Evolutionary conservation across 2,329 filamentous ascomycete species (phyloP).

Genomic region (Nemania serpens): DNA sequence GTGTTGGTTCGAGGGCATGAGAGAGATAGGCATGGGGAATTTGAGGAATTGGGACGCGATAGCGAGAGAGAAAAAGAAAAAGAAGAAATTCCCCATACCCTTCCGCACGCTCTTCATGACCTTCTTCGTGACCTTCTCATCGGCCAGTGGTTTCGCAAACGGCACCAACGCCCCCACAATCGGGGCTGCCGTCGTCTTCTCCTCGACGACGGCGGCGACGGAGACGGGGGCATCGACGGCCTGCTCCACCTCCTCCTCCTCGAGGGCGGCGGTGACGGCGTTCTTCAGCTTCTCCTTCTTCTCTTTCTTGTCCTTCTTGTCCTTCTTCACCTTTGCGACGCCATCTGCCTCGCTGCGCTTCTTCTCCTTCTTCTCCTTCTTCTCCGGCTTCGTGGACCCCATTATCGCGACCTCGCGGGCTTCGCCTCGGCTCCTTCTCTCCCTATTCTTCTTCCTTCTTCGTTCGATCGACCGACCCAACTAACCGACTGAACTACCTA

Average conservation of each 20-base stretch:
- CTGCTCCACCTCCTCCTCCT: constrained; percentile 70
- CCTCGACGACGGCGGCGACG: constrained; percentile 38
- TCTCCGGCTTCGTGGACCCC: constrained; percentile 44
- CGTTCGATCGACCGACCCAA: neutral
- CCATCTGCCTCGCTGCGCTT: constrained; percentile 60
- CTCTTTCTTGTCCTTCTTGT: constrained; percentile 66
- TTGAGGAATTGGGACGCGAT: neutral
- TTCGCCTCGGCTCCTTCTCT: neutral
- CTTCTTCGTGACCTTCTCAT: constrained; percentile 75
- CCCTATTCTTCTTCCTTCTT: neutral
- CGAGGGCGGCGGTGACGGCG: constrained; percentile 63
- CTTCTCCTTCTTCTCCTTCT: constrained; percentile 56
- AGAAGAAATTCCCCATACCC: constrained; percentile 49
- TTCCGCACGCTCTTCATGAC: constrained; percentile 61
- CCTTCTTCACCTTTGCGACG: constrained; percentile 62
- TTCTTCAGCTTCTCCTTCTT: constrained; percentile 75
- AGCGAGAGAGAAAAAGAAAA: constrained; percentile 6
- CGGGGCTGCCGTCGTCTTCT: constrained; percentile 44
- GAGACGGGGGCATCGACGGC: constrained; percentile 54
- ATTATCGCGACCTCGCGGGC: constrained; percentile 29
- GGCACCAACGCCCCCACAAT: constrained; percentile 71
- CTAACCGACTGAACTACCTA: too few relatives aligned
- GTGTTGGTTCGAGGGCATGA: too few relatives aligned
- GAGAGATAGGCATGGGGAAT: neutral
- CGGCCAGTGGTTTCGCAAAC: constrained; percentile 79